phyloP scores from a whole-genome alignment of 108 stramenopile species.

The Pseudonitzschia delicatissima region DNA sequence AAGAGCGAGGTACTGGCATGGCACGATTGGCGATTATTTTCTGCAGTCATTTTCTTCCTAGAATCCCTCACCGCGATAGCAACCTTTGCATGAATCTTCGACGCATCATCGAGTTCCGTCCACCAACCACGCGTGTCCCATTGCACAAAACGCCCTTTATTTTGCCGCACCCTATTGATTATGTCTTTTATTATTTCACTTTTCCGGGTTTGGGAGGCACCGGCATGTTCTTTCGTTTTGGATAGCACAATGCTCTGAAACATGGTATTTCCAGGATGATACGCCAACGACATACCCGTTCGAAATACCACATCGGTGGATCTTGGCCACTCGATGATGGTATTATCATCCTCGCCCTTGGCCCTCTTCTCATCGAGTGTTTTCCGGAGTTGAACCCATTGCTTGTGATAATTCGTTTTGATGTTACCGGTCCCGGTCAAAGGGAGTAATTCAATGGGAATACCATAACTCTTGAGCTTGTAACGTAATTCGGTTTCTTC shows the following conservation, averaged over 20 bases:
- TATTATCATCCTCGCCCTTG: not conserved
- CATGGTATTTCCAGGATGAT: conserved; percentile 8
- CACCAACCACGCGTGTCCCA: conserved; percentile 15
- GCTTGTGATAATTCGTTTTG: not conserved
- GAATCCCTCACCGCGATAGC: conserved; percentile 3
- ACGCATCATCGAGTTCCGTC: conserved; percentile 1
- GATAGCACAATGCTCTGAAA: not conserved
- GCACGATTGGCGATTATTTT: not conserved
- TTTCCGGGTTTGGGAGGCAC: conserved; percentile 1
- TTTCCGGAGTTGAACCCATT: conserved; percentile 8
- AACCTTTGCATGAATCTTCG: conserved; percentile 8
- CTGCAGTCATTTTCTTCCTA: not conserved
- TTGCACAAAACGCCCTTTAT: not conserved
- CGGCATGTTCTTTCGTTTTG: not conserved
- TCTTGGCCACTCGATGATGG: not conserved
- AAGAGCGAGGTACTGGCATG: not conserved
- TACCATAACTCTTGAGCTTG: conserved; percentile 17
- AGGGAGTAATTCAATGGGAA: conserved; percentile 16
- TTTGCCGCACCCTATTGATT: not conserved
- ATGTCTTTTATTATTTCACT: not conserved
- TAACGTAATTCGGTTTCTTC: conserved; percentile 7
- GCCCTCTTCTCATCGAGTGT: not conserved
- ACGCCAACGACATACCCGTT: not conserved
- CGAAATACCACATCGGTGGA: conserved; percentile 10
- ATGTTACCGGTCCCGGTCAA: conserved; percentile 5